Evolutionary conservation across 176 grass and related monocot genomes (phyloP).

Genomic region (Bonia amplexicaulis): DNA sequence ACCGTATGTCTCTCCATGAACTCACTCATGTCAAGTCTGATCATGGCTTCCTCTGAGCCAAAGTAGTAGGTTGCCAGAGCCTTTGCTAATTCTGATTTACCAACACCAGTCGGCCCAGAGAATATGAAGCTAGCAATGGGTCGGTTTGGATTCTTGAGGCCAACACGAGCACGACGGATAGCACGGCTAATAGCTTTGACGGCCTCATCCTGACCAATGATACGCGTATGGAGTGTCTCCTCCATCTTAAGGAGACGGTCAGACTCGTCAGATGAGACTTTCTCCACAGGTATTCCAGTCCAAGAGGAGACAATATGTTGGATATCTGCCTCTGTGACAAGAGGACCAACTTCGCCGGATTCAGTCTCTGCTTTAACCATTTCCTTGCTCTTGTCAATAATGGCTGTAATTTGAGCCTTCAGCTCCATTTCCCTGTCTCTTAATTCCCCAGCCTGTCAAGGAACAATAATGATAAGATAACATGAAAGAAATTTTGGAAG

Average conservation of each 20-base stretch:
- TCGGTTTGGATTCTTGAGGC: constrained; percentile 87
- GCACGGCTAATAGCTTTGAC: constrained; percentile 96
- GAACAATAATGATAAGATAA: constrained; percentile 18
- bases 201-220: constrained; percentile 95
- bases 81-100: constrained; percentile 95
- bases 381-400: constrained; percentile 92
- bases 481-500: neutral
- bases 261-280: constrained; percentile 87
- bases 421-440: constrained; percentile 86
- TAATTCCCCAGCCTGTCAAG: constrained; percentile 64
- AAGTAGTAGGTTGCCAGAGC: constrained; percentile 83
- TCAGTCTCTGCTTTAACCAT: constrained; percentile 89
- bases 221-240: constrained; percentile 80
- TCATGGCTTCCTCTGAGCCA: constrained; percentile 94
- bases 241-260: constrained; percentile 98
- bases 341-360: constrained; percentile 62
- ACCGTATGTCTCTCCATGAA: constrained; percentile 98
- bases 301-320: constrained; percentile 95
- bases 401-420: constrained; percentile 72
- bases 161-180: constrained; percentile 86
- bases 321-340: constrained; percentile 88
- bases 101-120: constrained; percentile 94
- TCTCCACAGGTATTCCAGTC: constrained; percentile 97
- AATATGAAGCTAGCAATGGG: constrained; percentile 99
- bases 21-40: constrained; percentile 97